phyloP scores from a whole-genome alignment of 805 yeast species.

The Hanseniaspora meyeri region DNA sequence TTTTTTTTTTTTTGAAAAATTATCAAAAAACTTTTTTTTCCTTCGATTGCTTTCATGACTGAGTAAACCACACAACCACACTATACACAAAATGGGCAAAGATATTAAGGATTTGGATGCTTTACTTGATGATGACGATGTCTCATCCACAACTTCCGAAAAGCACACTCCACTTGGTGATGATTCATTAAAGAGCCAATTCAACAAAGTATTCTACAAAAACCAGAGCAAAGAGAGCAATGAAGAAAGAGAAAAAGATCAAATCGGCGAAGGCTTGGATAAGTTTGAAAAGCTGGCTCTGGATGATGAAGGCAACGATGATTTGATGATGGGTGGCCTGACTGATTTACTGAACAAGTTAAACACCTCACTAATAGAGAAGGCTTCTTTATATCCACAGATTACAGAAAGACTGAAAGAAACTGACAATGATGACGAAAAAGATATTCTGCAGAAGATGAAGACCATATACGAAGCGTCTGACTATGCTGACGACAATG shows the following conservation, averaged over 20 bases:
- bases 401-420: neutral
- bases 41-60: too few relatives aligned
- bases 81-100: neutral
- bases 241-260: neutral
- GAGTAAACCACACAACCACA: neutral
- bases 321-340: neutral
- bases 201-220: constrained; percentile 11
- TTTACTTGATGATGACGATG: constrained; percentile 5
- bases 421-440: neutral
- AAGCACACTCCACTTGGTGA: neutral
- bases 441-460: neutral
- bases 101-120: constrained; percentile 9
- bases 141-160: neutral
- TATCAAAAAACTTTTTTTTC: too few relatives aligned
- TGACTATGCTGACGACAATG: neutral
- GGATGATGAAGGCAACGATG: neutral
- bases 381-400: neutral
- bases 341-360: neutral
- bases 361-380: neutral
- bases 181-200: constrained; percentile 1
- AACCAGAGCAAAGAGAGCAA: neutral
- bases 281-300: neutral
- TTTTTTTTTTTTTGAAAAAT: too few relatives aligned
- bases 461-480: neutral
- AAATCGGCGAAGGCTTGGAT: neutral